These are phyloP conservation scores for Candida maltosa DNA, from an alignment of 805 yeast genomes.

Conservation along the genomic window DNA sequence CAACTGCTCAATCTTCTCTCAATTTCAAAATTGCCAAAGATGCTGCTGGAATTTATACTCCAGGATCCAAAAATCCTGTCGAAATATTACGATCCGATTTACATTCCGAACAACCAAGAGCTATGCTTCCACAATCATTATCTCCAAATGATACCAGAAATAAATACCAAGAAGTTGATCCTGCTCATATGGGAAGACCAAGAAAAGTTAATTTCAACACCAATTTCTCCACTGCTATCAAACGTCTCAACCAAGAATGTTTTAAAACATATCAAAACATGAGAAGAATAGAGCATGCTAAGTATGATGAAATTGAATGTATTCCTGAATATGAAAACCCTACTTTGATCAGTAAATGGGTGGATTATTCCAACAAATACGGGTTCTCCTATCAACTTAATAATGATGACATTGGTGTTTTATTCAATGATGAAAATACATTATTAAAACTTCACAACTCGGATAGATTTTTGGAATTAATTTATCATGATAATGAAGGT, in stretches of 20 bases:
- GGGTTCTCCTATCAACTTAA: slow-evolving; percentile 93
- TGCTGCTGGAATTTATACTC: slow-evolving; percentile 58
- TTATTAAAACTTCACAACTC: slow-evolving; percentile 68
- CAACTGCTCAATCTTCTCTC: slow-evolving; percentile 57
- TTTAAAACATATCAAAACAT: slow-evolving; percentile 36
- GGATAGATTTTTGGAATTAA: slow-evolving; percentile 63
- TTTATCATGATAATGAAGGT: slow-evolving; percentile 40
- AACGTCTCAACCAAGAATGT: slow-evolving; percentile 33
- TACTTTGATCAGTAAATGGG: slow-evolving; percentile 89
- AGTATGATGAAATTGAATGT: slow-evolving; percentile 27
- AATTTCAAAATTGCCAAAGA: slow-evolving; percentile 68
- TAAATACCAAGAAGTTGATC: slow-evolving; percentile 74
- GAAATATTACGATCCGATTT: slow-evolving; percentile 67
- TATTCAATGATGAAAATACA: slow-evolving; percentile 82
- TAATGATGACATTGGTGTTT: slow-evolving; percentile 85
- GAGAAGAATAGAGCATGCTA: slow-evolving; percentile 40
- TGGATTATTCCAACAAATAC: slow-evolving; percentile 92
- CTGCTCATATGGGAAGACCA: slow-evolving; percentile 28
- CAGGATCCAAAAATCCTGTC: slow-evolving; percentile 57
- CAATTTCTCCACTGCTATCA: slow-evolving; percentile 35
- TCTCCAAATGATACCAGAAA: slow-evolving; percentile 90
- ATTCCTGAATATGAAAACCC: slow-evolving; percentile 52
- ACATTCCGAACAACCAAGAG: slow-evolving; percentile 62
- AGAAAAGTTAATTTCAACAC: slow-evolving; percentile 39
- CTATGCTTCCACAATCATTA: slow-evolving; percentile 80